These are phyloP conservation scores for Pyrenula massariospora DNA, from an alignment of 495 filamentous ascomycete genomes.

Conservation along the genomic window DNA sequence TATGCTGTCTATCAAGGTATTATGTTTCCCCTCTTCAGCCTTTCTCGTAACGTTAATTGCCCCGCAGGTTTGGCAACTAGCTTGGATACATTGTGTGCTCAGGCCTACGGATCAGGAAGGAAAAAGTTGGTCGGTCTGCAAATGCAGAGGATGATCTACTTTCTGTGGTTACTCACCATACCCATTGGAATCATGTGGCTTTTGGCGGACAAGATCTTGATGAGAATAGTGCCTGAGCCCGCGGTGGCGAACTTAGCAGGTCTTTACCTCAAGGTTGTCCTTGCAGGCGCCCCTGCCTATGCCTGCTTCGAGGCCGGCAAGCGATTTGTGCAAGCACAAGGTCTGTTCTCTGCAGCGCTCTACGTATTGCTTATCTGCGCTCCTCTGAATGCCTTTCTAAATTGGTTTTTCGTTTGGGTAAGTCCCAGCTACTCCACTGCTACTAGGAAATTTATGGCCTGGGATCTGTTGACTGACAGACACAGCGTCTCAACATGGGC, in stretches of 20 bases:
- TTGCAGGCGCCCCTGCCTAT: conserved; percentile 58
- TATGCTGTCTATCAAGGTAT: conserved; percentile 57
- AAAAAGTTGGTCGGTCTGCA: conserved; percentile 60
- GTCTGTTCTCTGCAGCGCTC: conserved; percentile 55
- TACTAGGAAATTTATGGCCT: neutral
- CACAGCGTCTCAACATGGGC: conserved; percentile 55
- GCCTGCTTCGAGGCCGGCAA: conserved; percentile 63
- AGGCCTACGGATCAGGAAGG: conserved; percentile 63
- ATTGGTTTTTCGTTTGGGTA: conserved; percentile 67
- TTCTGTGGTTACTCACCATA: conserved; percentile 51
- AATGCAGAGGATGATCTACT: conserved; percentile 56
- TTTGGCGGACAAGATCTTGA: conserved; percentile 45
- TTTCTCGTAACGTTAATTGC: neutral
- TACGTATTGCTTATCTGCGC: conserved; percentile 58
- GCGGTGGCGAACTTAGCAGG: conserved; percentile 54
- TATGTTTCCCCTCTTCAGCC: no score
- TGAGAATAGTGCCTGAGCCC: conserved; percentile 51
- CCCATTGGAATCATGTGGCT: conserved; percentile 58
- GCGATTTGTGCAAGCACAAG: conserved; percentile 64
- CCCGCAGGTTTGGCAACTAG: conserved; percentile 43
- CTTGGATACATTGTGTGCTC: conserved; percentile 64
- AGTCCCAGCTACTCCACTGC: conserved; percentile 11
- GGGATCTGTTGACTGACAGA: neutral
- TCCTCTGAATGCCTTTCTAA: conserved; percentile 60
- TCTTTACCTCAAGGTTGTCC: conserved; percentile 52